Evolutionary conservation across 2,329 filamentous ascomycete species (phyloP).

Genomic region (Pseudogymnoascus sp.): DNA sequence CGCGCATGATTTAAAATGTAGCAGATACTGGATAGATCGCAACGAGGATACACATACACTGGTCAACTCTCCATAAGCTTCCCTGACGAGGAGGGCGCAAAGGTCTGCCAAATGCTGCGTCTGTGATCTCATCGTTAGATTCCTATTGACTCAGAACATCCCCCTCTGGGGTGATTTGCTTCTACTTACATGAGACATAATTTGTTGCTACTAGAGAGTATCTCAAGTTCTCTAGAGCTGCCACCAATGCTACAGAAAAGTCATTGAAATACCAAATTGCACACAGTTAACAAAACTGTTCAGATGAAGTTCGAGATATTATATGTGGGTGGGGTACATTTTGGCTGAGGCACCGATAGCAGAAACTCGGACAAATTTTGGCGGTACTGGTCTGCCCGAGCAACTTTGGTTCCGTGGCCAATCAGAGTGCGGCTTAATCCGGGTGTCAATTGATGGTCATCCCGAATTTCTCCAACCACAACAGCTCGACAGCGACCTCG

Average conservation of each 20-base stretch:
- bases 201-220: constrained; percentile 64
- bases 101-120: constrained; percentile 77
- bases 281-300: constrained; percentile 8
- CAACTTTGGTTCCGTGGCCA: not conserved
- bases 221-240: constrained; percentile 74
- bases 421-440: constrained; percentile 9
- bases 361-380: constrained; percentile 11
- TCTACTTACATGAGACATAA: constrained; percentile 49
- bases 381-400: constrained; percentile 1
- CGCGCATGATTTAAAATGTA: constrained; percentile 2
- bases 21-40: not conserved
- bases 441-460: constrained; percentile 10
- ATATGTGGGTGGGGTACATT: constrained; percentile 1
- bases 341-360: constrained; percentile 9
- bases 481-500: constrained; percentile 18
- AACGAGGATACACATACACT: constrained; percentile 57
- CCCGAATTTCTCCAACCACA: constrained; percentile 11
- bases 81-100: constrained; percentile 80
- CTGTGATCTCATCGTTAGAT: constrained; percentile 33
- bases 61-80: constrained; percentile 84
- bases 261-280: constrained; percentile 40
- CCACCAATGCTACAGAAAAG: constrained; percentile 60
- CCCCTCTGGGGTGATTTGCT: constrained; percentile 20
- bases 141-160: constrained; percentile 21
- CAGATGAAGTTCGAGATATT: constrained; percentile 6